Base-by-base conservation (phyloP, 352 stramenopile genomes). In the Globisporangium ultimum region DNA sequence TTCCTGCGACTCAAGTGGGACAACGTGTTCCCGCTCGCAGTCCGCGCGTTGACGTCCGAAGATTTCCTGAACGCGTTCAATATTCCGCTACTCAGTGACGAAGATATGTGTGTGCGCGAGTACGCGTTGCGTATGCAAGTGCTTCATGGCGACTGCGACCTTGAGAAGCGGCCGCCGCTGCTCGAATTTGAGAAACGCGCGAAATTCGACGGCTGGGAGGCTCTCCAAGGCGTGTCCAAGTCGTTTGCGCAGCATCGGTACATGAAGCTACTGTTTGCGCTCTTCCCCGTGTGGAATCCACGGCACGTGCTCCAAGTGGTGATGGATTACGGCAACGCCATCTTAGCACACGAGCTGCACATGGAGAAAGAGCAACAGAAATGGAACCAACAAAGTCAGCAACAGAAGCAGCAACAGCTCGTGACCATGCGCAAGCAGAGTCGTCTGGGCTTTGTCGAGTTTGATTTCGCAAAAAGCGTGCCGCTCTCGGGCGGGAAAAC, bases 61-160 rank as follows among this genome's bases (percentile, higher is more conserved):
- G 61, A 70, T 10, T 93, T 93, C 28, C 47, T 89, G 46, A 56
- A 72, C 17, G 61, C 68, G 10, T 70, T 91, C 50, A 59, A 61
- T 1, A 73, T 95, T 46, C 58, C 72, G 24, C 63, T 83, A 20
- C 58, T 77, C 3, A 56, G 73, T 10, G 78, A 91, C 47, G 78
- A 91, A 58, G 84, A 87, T 15, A 45, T 93, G 20, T 78, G 79
- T 42, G 71, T 93, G 46, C 84, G 82, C 18, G 84, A 93, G 66
- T 91, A 87, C 53, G 80, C 78, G 12, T 61, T 95, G 18, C 81
- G 82, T 13, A 92, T 92, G 84, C 86, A 95, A 41, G 74, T 72
- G 43, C 55, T 86, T 1, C 62, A 87, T 46, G 86, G 86, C 20
- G 84, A 95, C 58, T 93, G 79, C 36, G 75, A 89, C 47, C 17